These are phyloP conservation scores for Aspergillus brasiliensis DNA, from an alignment of 2,329 filamentous ascomycete genomes.

Conservation along the genomic window DNA sequence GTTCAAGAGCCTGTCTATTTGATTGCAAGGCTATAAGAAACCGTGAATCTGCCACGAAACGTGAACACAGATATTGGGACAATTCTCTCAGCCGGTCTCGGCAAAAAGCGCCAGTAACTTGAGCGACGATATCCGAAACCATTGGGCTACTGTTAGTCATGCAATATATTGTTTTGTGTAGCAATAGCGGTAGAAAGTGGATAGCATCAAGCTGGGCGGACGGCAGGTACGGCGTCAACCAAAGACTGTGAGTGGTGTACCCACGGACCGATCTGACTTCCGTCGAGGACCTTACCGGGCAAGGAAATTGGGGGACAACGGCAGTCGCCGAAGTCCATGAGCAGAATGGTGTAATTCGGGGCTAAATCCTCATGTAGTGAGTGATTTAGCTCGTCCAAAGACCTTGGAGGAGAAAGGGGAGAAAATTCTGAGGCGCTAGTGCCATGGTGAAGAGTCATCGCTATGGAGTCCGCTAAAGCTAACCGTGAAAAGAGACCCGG, in stretches of 20 bases:
- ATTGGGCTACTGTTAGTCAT: background rate
- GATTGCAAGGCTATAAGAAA: background rate
- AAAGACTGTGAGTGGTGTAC: background rate
- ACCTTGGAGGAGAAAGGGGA: conserved; percentile 1
- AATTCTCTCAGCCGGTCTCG: background rate
- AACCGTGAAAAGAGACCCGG: background rate
- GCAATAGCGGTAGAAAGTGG: background rate
- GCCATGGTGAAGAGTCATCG: conserved; percentile 4
- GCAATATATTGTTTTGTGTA: background rate
- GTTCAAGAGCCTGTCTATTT: background rate
- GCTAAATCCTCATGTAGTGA: background rate
- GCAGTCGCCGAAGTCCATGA: conserved; percentile 8
- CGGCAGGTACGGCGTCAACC: background rate
- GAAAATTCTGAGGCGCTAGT: conserved; percentile 11
- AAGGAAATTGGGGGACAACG: background rate
- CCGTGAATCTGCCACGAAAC: background rate
- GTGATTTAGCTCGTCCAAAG: background rate
- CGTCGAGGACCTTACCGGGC: conserved; percentile 1
- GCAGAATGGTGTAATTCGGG: background rate
- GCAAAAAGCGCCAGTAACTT: background rate
- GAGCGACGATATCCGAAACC: background rate
- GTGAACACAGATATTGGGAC: background rate
- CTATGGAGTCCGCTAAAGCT: conserved; percentile 1
- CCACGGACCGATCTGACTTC: conserved; percentile 1
- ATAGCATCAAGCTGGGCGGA: background rate